Percentiles rank a stretch among this genome's conserved stretches.
These are phyloP conservation scores for Cardamine occulta DNA, from an alignment of 345 rosid species.

Conservation along the genomic window DNA sequence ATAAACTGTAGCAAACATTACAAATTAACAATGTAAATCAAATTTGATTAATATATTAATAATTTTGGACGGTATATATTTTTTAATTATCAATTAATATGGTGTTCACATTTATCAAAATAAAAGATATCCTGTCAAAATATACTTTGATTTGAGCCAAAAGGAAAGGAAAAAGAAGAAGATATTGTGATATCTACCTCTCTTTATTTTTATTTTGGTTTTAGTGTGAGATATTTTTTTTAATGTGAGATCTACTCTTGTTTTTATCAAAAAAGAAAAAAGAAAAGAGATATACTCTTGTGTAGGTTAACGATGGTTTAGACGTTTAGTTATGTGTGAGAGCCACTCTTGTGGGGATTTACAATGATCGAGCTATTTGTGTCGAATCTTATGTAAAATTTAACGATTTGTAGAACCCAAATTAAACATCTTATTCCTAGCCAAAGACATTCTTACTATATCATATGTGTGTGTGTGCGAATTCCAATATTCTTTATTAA, in stretches of 20 bases:
- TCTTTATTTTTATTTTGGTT: too few relatives aligned
- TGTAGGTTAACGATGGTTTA: not conserved
- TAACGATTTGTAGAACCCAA: not conserved
- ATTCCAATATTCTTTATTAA: not conserved
- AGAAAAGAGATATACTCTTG: too few relatives aligned
- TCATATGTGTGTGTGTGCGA: not conserved
- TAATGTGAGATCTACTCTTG: not conserved
- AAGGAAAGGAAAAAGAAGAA: not conserved
- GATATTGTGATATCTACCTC: not conserved
- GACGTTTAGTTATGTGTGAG: not conserved
- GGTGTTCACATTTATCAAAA: not conserved
- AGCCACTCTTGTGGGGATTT: not conserved
- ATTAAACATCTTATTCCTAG: not conserved
- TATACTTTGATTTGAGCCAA: not conserved
- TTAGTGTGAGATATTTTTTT: too few relatives aligned
- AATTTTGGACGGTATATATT: not conserved
- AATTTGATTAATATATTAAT: not conserved
- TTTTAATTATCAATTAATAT: not conserved
- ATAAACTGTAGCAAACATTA: not conserved
- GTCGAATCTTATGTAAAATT: not conserved
- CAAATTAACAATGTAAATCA: not conserved
- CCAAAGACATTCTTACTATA: not conserved
- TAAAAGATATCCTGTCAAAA: not conserved
- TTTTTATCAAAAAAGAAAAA: too few relatives aligned
- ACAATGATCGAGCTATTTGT: not conserved